Evolutionary conservation across 306 rosid genomes (phyloP), one percentile per base, ranked within the genome.

Genomic region (Trichosanthes cucumerina): DNA sequence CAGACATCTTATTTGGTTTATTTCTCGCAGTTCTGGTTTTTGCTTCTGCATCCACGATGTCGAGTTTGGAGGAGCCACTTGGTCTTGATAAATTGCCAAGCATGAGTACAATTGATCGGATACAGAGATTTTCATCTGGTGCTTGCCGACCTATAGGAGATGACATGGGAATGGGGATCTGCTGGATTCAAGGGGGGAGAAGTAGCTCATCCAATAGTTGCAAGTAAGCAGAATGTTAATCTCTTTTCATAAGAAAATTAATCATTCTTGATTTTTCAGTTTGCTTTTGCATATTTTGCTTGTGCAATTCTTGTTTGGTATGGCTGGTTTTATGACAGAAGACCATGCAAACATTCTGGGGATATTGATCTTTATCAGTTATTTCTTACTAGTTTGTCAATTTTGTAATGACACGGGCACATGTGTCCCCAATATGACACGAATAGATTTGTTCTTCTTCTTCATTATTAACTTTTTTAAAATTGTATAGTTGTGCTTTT

Each of bases 1-100:
- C 41, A 58, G 28, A 49, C 11, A 63, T 46, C 46, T 43, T 73
- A 4, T 19, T 65, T 80, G 9, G 79, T 64, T 79, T 70, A 14
- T 38, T 36, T 59, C 38, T 46, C 71, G 77, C 86, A 89, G 97
- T 91, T 90, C 80, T 50, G 84, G 56, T 60, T 69, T 50, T 64
- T 50, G 52, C 83, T 60, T 80, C 81, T 38, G 36, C 82, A 71
- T 85, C 79, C 69, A 84, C 78, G 75, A 93, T 93, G 98, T 93
- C 98, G 31, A 93, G 98, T 80, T 84, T 93, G 93, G 95, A 91
- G 88, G 92, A 93, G 84, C 97, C 97, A 44, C 95, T 93, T 69
- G 97, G 92, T 84, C 81, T 87, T 87, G 95, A 93, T 87, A 93
- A 93, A 80, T 77, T 93, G 86, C 97, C 97, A 54, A 93, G 96